Evolutionary conservation across 768 basidiomycete species (phyloP).

Genomic region (Rhizopogon salebrosus): DNA sequence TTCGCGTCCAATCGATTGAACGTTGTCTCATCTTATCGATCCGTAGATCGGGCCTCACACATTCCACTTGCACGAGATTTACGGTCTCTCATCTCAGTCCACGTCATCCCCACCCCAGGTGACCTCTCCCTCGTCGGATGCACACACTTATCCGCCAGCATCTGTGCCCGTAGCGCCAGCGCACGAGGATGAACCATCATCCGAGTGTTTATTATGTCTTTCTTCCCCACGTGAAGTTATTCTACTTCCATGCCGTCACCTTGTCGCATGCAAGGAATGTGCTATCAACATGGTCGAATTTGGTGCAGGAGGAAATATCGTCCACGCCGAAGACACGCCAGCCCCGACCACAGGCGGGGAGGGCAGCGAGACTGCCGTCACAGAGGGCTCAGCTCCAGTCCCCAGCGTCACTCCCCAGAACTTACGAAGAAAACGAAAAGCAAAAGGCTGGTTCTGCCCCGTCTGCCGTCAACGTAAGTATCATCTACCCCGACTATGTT

Average conservation of each 20-base stretch:
- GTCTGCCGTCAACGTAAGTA: constrained; percentile 90
- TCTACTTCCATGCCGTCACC: constrained; percentile 86
- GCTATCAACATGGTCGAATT: constrained; percentile 98
- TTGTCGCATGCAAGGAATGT: constrained; percentile 94
- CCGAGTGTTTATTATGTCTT: constrained; percentile 89
- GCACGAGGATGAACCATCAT: constrained; percentile 65
- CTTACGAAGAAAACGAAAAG: constrained; percentile 79
- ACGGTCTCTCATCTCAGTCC: constrained; percentile 69
- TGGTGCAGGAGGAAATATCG: constrained; percentile 85
- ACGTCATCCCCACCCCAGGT: constrained; percentile 29
- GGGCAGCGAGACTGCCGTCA: constrained; percentile 16
- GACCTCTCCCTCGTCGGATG: constrained; percentile 32
- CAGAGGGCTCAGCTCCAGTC: constrained; percentile 5
- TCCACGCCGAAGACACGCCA: constrained; percentile 42
- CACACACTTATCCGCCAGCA: constrained; percentile 45
- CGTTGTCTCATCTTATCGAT: background rate
- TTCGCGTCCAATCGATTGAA: background rate
- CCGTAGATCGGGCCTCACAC: constrained; percentile 85
- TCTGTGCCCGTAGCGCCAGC: constrained; percentile 21
- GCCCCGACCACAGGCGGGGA: constrained; percentile 21
- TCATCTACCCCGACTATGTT: background rate
- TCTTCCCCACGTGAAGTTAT: constrained; percentile 88
- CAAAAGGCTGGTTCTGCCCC: constrained; percentile 97
- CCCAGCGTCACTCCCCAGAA: constrained; percentile 28
- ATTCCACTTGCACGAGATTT: constrained; percentile 95